These are phyloP conservation scores for Hypericum androsaemum DNA, from an alignment of 345 rosid species.

Conservation along the genomic window DNA sequence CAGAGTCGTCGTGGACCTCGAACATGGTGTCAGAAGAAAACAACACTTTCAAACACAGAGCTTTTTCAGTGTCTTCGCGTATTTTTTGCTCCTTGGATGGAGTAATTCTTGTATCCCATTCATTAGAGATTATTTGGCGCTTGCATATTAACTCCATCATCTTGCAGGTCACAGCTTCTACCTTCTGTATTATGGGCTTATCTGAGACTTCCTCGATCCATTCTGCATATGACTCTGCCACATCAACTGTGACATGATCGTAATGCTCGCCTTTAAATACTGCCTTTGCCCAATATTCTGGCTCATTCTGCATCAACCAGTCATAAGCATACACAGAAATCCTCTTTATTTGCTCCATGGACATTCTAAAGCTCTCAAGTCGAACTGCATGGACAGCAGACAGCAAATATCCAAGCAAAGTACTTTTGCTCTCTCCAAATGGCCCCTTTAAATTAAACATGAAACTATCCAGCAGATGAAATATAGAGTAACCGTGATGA, in stretches of 20 bases:
- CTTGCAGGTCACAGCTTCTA: slow-evolving; percentile 38
- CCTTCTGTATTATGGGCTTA: slow-evolving; percentile 53
- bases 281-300: slow-evolving; percentile 59
- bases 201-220: slow-evolving; percentile 77
- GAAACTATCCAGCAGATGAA: slow-evolving; percentile 64
- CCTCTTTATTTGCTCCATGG: slow-evolving; percentile 48
- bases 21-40: slow-evolving; percentile 73
- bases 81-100: slow-evolving; percentile 65
- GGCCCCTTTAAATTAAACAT: slow-evolving; percentile 48
- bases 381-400: slow-evolving; percentile 74
- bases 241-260: slow-evolving; percentile 47
- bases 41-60: slow-evolving; percentile 43
- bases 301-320: slow-evolving; percentile 66
- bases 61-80: slow-evolving; percentile 44
- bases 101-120: slow-evolving; percentile 53
- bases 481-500: slow-evolving; percentile 62
- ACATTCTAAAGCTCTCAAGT: slow-evolving; percentile 41
- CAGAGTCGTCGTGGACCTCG: slow-evolving; percentile 72
- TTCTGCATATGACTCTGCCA: slow-evolving; percentile 43
- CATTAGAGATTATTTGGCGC: slow-evolving; percentile 32
- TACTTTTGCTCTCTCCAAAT: slow-evolving; percentile 70
- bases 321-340: slow-evolving; percentile 66
- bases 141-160: slow-evolving; percentile 46
- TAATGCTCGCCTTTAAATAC: slow-evolving; percentile 65
- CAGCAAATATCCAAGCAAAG: slow-evolving; percentile 51